Evolutionary conservation across 345 rosid genomes (phyloP).

Genomic region (Salix brachista): DNA sequence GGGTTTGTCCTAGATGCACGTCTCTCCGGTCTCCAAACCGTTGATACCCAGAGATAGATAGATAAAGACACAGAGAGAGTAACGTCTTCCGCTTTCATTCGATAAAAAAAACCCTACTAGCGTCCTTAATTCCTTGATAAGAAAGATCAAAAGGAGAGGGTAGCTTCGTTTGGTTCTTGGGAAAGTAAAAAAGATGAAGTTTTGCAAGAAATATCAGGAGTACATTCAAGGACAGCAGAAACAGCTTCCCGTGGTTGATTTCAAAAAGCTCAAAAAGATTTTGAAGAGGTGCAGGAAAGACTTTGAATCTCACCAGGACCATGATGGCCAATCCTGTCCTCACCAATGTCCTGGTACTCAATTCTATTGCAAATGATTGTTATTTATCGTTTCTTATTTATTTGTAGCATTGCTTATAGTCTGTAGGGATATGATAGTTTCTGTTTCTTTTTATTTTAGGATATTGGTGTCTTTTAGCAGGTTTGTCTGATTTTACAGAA

Average conservation of each 20-base stretch:
- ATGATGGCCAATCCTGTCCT: slow-evolving; percentile 40
- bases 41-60: too few relatives aligned
- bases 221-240: slow-evolving; percentile 68
- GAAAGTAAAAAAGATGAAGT: slow-evolving; percentile 50
- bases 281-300: slow-evolving; percentile 60
- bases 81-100: too few relatives aligned
- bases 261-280: slow-evolving; percentile 82
- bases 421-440: not conserved
- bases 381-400: not conserved
- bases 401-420: not conserved
- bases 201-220: slow-evolving; percentile 80
- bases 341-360: slow-evolving; percentile 53
- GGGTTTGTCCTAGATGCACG: not conserved
- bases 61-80: not conserved
- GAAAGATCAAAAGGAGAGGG: not conserved
- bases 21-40: not conserved
- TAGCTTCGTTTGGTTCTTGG: not conserved
- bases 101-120: not conserved
- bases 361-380: not conserved
- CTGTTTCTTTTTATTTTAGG: too few relatives aligned
- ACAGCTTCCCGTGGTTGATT: slow-evolving; percentile 69
- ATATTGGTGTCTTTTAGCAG: not conserved
- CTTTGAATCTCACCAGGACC: slow-evolving; percentile 22
- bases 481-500: not conserved
- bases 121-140: not conserved